These are phyloP conservation scores for Bipolaris zeicola DNA, from an alignment of 2,329 filamentous ascomycete genomes.

Conservation along the genomic window DNA sequence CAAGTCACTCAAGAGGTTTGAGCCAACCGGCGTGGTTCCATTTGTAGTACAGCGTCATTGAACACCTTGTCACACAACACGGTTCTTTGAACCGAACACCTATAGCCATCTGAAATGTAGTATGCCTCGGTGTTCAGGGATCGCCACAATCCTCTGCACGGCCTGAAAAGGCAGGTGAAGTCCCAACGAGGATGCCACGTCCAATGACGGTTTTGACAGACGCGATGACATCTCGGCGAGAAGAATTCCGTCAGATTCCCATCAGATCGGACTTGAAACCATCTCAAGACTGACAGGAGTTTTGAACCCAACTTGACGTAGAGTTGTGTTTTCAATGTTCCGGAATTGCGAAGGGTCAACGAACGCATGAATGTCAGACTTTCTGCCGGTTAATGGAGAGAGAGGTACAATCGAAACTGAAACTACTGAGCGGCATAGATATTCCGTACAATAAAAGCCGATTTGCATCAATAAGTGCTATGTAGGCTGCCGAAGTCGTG, in stretches of 20 bases:
- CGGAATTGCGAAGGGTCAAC: conserved; percentile 26
- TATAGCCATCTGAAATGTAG: conserved; percentile 8
- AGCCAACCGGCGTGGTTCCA: conserved; percentile 15
- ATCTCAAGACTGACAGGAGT: conserved; percentile 30
- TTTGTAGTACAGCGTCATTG: conserved; percentile 27
- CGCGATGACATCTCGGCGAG: conserved; percentile 27
- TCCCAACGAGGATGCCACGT: conserved; percentile 22
- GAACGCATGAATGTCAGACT: conserved; percentile 36
- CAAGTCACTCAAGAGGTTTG: conserved; percentile 16
- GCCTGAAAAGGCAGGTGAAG: conserved; percentile 5
- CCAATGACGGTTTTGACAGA: conserved; percentile 28
- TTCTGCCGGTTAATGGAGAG: conserved; percentile 17
- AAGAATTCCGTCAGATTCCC: conserved; percentile 31
- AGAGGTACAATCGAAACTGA: conserved; percentile 25
- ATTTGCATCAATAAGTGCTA: conserved; percentile 15
- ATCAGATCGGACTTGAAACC: conserved; percentile 42
- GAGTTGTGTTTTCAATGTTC: conserved; percentile 24
- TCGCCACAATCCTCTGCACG: conserved; percentile 9
- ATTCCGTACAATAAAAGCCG: conserved; percentile 11
- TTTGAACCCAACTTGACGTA: conserved; percentile 18
- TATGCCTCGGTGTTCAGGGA: background rate
- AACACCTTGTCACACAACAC: conserved; percentile 26
- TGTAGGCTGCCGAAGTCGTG: conserved; percentile 9
- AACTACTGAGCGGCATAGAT: conserved; percentile 27
- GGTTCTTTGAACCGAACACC: conserved; percentile 28